Conservation (phyloP, 1,284 basidiomycete species). For the Cryptococcus amylolentus region DNA sequence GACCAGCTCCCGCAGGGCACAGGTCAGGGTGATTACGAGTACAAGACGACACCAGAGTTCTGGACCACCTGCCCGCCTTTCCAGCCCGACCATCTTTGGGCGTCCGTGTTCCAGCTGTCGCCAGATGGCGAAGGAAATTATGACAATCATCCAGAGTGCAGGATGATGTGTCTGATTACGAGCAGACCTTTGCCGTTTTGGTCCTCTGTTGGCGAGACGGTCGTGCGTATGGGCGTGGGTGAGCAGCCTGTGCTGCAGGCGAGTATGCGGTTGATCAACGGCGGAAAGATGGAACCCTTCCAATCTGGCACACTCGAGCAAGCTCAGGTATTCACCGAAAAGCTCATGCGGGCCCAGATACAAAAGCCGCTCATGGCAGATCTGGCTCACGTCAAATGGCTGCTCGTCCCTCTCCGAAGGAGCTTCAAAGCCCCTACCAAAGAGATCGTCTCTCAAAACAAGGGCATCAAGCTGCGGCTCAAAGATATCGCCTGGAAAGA, state of each 20-base stretch:
- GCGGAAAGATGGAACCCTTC: constrained; percentile 19
- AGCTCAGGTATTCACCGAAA: constrained; percentile 23
- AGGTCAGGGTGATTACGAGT: constrained; percentile 6
- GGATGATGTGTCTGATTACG: constrained; percentile 23
- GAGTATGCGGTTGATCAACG: constrained; percentile 12
- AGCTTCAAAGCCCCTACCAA: not conserved
- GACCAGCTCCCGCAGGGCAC: constrained; percentile 5
- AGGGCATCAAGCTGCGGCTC: constrained; percentile 6
- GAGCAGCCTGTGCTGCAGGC: constrained; percentile 9
- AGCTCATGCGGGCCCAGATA: constrained; percentile 27
- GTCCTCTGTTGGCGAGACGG: not conserved
- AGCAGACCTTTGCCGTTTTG: constrained; percentile 15
- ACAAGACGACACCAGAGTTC: constrained; percentile 13
- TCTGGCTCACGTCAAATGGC: constrained; percentile 18
- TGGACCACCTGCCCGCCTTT: constrained; percentile 19
- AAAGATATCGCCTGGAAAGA: constrained; percentile 39
- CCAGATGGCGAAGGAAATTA: not conserved
- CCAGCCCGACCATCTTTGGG: constrained; percentile 5
- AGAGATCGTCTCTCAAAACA: not conserved
- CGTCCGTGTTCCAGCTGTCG: constrained; percentile 14
- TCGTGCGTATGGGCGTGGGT: constrained; percentile 4
- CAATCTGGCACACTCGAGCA: constrained; percentile 19
- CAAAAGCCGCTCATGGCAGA: constrained; percentile 23
- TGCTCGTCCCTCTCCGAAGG: constrained; percentile 26
- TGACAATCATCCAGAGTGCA: constrained; percentile 8